Percentiles rank a stretch among this genome's conserved stretches.
Conservation (phyloP, 352 stramenopile species). For the Globisporangium splendens region DNA sequence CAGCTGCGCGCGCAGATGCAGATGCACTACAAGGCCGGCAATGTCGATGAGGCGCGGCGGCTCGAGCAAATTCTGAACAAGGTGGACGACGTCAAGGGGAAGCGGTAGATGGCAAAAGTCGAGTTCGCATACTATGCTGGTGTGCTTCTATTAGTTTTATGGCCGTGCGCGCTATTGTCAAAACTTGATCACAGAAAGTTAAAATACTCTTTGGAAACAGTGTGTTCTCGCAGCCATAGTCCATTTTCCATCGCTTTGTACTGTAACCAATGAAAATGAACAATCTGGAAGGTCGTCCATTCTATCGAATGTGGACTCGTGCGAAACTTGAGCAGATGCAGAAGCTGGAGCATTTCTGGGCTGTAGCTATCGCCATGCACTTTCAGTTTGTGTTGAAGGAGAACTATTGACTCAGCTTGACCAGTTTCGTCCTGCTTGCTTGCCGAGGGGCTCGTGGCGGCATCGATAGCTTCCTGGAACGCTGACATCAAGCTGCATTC, state of each 20-base stretch:
- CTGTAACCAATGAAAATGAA: no score
- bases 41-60: slow-evolving; percentile 77
- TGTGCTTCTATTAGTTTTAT: no score
- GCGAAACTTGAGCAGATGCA: background rate
- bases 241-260: no score
- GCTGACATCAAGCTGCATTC: background rate
- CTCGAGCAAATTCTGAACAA: slow-evolving; percentile 80
- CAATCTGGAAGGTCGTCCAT: slow-evolving; percentile 7
- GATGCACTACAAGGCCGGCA: slow-evolving; percentile 87
- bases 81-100: slow-evolving; percentile 37
- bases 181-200: no score
- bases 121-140: no score
- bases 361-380: slow-evolving; percentile 5
- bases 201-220: no score
- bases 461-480: background rate
- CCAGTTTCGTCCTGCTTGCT: background rate
- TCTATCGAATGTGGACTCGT: background rate
- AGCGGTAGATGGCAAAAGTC: no score
- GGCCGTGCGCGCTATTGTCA: no score
- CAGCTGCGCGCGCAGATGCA: slow-evolving; percentile 85
- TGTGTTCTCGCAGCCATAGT: no score
- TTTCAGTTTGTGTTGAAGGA: slow-evolving; percentile 1
- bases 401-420: background rate
- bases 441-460: background rate
- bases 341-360: background rate